phyloP scores from a whole-genome alignment of 2,329 filamentous ascomycete species.

The Alternaria postmessia region DNA sequence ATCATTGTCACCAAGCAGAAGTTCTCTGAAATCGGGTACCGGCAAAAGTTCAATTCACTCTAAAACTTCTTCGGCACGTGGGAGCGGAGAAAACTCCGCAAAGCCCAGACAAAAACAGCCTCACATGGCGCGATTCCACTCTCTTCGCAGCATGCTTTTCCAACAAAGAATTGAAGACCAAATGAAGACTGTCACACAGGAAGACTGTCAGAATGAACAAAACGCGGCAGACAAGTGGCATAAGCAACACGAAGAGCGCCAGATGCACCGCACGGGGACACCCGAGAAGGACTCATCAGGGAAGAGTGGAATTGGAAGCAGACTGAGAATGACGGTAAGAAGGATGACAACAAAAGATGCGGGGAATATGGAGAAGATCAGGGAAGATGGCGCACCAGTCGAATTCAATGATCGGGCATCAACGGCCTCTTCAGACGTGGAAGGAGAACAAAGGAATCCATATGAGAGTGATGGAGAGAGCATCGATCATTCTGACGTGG shows the following conservation, averaged over 20 bases:
- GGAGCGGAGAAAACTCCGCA: conserved; percentile 16
- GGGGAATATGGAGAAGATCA: conserved; percentile 34
- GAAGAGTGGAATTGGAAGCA: conserved; percentile 32
- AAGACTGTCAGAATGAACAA: conserved; percentile 29
- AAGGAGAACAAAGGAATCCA: conserved; percentile 18
- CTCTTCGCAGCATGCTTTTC: conserved; percentile 46
- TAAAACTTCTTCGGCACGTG: conserved; percentile 13
- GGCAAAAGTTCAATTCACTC: conserved; percentile 19
- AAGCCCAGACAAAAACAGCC: conserved; percentile 31
- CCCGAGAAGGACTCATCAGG: conserved; percentile 28
- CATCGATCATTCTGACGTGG: conserved; percentile 44
- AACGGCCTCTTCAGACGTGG: conserved; percentile 35
- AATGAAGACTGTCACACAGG: conserved; percentile 30
- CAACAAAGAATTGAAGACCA: conserved; percentile 40
- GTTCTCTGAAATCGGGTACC: conserved; percentile 17
- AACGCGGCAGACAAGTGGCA: conserved; percentile 37
- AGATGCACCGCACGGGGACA: conserved; percentile 37
- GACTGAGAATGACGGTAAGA: conserved; percentile 36
- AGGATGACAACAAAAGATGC: conserved; percentile 42
- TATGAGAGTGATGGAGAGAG: conserved; percentile 32
- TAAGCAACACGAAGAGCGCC: conserved; percentile 37
- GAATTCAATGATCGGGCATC: conserved; percentile 32
- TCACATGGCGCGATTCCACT: conserved; percentile 46
- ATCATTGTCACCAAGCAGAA: conserved; percentile 24
- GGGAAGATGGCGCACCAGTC: conserved; percentile 25